Conservation (phyloP, 495 filamentous ascomycete species). For the Extremus antarcticus region DNA sequence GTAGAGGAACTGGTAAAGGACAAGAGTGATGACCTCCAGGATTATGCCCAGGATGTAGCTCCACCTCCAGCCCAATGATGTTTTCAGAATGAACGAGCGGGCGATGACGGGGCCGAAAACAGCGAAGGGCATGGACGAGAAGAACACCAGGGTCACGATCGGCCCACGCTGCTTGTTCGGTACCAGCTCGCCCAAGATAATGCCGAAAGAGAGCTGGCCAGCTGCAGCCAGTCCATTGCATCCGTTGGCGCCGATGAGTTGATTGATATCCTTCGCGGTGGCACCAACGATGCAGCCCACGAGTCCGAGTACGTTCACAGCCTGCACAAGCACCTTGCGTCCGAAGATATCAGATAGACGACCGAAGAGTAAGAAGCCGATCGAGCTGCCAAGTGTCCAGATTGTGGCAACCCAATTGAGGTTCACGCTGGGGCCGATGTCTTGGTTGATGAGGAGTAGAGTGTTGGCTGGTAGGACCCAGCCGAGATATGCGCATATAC, state of each 20-base stretch:
- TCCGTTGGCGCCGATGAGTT: slow-evolving; percentile 24
- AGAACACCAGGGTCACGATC: slow-evolving; percentile 18
- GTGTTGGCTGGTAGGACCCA: slow-evolving; percentile 27
- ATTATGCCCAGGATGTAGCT: slow-evolving; percentile 69
- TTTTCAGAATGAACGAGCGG: slow-evolving; percentile 20
- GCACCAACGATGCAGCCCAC: slow-evolving; percentile 24
- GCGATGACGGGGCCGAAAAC: slow-evolving; percentile 28
- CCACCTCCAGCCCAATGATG: slow-evolving; percentile 40
- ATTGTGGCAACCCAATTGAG: slow-evolving; percentile 23
- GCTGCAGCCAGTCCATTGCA: slow-evolving; percentile 24
- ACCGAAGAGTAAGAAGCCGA: slow-evolving; percentile 25
- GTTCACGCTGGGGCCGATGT: slow-evolving; percentile 20
- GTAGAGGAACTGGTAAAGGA: slow-evolving; percentile 26
- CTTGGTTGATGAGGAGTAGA: slow-evolving; percentile 22
- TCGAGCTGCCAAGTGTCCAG: slow-evolving; percentile 22
- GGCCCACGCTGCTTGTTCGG: slow-evolving; percentile 26
- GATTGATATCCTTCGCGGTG: slow-evolving; percentile 21
- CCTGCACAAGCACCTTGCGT: slow-evolving; percentile 25
- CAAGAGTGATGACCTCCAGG: slow-evolving; percentile 31
- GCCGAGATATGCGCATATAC: slow-evolving; percentile 25
- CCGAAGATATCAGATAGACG: slow-evolving; percentile 30
- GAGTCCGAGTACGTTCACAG: slow-evolving; percentile 18
- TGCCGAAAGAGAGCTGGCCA: slow-evolving; percentile 32
- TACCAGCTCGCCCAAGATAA: slow-evolving; percentile 24
- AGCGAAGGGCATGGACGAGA: slow-evolving; percentile 20